Percentiles rank a stretch among this genome's conserved stretches.
Conservation (phyloP, 176 grass and related monocot genomes). For the Thinopyrum elongatum region DNA sequence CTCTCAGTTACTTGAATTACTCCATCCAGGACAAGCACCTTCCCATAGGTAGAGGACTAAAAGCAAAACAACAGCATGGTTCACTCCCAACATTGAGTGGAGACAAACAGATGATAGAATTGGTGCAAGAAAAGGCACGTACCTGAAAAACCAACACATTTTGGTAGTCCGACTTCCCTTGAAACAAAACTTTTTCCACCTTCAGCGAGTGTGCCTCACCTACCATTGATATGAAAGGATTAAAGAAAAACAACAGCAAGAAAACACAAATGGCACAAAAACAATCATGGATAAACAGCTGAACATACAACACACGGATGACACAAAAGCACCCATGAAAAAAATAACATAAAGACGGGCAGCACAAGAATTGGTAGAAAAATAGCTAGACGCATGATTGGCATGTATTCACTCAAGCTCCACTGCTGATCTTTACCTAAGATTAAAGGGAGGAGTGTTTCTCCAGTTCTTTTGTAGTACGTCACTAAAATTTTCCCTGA, state of each 20-base stretch:
- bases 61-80: constrained; percentile 5
- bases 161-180: constrained; percentile 86
- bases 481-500: no score
- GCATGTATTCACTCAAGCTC: background rate
- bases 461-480: no score
- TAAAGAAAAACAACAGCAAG: background rate
- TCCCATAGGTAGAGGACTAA: constrained; percentile 84
- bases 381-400: background rate
- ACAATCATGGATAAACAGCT: background rate
- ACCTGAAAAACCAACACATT: constrained; percentile 94
- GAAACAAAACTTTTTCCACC: constrained; percentile 86
- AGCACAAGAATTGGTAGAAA: background rate
- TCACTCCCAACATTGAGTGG: background rate
- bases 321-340: background rate
- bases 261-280: background rate
- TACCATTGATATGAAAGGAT: constrained; percentile 17
- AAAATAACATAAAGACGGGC: no score
- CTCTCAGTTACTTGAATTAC: constrained; percentile 88
- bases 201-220: constrained; percentile 97
- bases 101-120: background rate
- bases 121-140: background rate
- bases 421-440: background rate
- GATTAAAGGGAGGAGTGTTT: no score
- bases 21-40: constrained; percentile 84
- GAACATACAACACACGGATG: constrained; percentile 23